phyloP scores from a whole-genome alignment of 345 rosid genomes.

The Bruguiera parviflora region DNA sequence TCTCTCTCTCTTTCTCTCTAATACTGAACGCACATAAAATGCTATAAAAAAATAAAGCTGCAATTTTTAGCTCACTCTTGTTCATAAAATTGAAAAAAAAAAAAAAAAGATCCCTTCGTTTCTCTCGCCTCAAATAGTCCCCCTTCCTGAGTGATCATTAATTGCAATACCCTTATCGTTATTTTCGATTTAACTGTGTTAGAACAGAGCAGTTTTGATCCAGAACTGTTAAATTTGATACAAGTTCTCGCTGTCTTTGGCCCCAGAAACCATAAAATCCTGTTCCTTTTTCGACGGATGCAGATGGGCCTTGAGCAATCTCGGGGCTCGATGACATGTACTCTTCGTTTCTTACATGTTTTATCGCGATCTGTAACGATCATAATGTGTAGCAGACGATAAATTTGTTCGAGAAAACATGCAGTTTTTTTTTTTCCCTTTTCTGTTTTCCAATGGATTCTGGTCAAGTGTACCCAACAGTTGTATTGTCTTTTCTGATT shows the following conservation, averaged over 20 bases:
- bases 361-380: constrained; percentile 42
- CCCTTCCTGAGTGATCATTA: constrained; percentile 13
- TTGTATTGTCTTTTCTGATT: constrained; percentile 20
- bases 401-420: constrained; percentile 18
- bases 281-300: constrained; percentile 36
- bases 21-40: too few species aligned
- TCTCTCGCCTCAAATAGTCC: constrained; percentile 9
- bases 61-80: not conserved
- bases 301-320: constrained; percentile 48
- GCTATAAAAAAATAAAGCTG: too few species aligned
- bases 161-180: constrained; percentile 13
- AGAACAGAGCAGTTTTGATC: constrained; percentile 25
- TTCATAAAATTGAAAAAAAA: not conserved
- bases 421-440: constrained; percentile 8
- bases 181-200: not conserved
- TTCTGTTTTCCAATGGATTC: constrained; percentile 11
- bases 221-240: constrained; percentile 28
- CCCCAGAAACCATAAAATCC: constrained; percentile 23
- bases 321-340: constrained; percentile 34
- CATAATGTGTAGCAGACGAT: constrained; percentile 32
- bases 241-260: constrained; percentile 20
- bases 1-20: constrained; percentile 4
- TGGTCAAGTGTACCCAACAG: constrained; percentile 26
- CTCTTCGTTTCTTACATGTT: constrained; percentile 29
- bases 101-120: constrained; percentile 4